Evolutionary conservation across 169 alveolate genomes (phyloP), one percentile per base, ranked within the genome.

Genomic region (Eimeria zaria): DNA sequence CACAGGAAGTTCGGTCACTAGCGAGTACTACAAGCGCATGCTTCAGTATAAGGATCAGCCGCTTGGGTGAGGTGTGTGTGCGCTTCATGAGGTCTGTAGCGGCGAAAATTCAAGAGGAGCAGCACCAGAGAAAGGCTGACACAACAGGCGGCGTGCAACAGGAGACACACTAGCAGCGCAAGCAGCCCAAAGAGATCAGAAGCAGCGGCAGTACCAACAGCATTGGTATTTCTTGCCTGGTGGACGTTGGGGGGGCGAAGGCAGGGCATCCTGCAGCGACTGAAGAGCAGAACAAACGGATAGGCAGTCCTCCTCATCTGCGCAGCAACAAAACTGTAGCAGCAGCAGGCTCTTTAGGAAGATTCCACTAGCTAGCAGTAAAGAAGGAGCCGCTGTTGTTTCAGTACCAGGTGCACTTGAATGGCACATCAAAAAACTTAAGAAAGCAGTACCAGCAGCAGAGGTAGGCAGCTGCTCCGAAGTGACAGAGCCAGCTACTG

Each of bases 281-380:
- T 46, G 71, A 81, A 81, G 90, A 53, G 71, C 90, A n/a, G 90
- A 81, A 33, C 90, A 81, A n/a, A 81, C 71, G n/a, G 90, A 81
- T 8, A 81, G 51, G 53, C 90, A 51, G 90, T 81, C 90, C 33
- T 80, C 89, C n/a, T 81, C 90, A 81, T 81, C 90, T 81, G 90
- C 7, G 51, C 87, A 46, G 46, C 55, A 44, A 36, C 90, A 81
- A 44, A 81, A 16, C 8, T 18, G 30, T 46, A 51, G 33, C 41
- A 51, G 90, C 67, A 60, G 89, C 64, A 36, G 39, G 18, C 53
- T 39, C 0, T 36, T 53, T 39, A 20, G 22, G 11, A 33, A 69
- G 48, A 36, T 36, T 48, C 80, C 11, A 3, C 41, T 24, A 18
- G 27, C 90, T 81, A 51, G 20, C 71, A 53, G 90, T 73, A 81